Evolutionary conservation across 2,329 filamentous ascomycete species (phyloP), one percentile per base, ranked within the genome.

Genomic region (Byssoonygena ceratinophila): DNA sequence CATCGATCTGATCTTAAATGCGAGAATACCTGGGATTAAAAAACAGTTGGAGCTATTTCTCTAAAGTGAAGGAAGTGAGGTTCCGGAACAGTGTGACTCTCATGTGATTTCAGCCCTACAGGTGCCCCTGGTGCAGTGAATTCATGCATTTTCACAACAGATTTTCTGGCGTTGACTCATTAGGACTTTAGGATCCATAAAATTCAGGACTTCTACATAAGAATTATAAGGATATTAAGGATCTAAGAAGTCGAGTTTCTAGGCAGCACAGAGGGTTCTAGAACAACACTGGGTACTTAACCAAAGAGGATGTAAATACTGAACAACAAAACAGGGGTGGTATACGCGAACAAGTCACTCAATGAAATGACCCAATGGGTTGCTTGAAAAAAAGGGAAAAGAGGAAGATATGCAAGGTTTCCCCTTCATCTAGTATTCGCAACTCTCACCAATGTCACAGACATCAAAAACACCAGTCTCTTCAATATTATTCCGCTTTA

Each of bases 361-460:
- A 16, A 5, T 16, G 11, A 18, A 11, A 27, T n/a, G 27, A 36
- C 3, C 4, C 3, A 44, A 27, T 23, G n/a, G 23, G 27, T 18
- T 16, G 29, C 9, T 25, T 4, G 7, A 47, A 25, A 9, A 52
- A 39, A 37, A n/a, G n/a, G n/a, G n/a, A n/a, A n/a, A n/a, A n/a
- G n/a, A n/a, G n/a, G n/a, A n/a, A n/a, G 29, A 32, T 22, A 40
- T 5, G 22, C 18, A 3, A 20, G 11, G 25, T 36, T 8, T 23
- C 14, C 36, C 74, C 62, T 20, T 41, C n/a, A 39, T 74, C 62
- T n/a, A 83, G 67, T 88, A 92, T 64, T 88, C 85, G 55, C 81
- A 77, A 60, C 83, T 90, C 72, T 91, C 87, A 0, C 88, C 87
- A 71, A 96, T 86, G 59, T 87, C 82, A 63, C 87, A 91, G 1